phyloP scores from a whole-genome alignment of 179 eudicot genomes.

The Heliamphora pulchella region DNA sequence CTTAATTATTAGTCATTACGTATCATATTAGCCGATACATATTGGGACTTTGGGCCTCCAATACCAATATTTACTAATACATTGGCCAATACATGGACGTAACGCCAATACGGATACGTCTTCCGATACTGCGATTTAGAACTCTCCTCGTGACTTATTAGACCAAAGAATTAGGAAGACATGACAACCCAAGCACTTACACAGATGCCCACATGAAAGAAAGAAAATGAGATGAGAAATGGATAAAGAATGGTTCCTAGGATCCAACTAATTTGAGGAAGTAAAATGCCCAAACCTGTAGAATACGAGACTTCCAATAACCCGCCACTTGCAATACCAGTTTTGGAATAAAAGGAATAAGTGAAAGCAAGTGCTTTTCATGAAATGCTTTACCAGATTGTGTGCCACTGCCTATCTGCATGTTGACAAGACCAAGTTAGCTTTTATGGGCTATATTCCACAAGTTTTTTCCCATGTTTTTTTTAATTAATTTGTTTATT shows the following conservation, averaged over 20 bases:
- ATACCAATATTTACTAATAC: no score
- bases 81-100: no score
- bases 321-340: constrained; percentile 44
- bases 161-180: background rate
- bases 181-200: background rate
- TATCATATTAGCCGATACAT: no score
- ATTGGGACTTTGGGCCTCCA: no score
- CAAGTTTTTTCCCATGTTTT: background rate
- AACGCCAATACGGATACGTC: no score
- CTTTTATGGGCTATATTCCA: background rate
- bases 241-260: background rate
- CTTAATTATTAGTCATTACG: no score
- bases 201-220: background rate
- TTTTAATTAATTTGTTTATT: background rate
- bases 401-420: constrained; percentile 44
- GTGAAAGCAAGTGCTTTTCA: constrained; percentile 59
- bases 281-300: constrained; percentile 47
- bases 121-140: no score
- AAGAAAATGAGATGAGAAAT: constrained; percentile 4
- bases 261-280: background rate
- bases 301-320: constrained; percentile 53
- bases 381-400: constrained; percentile 34
- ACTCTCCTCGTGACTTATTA: no score
- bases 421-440: constrained; percentile 2
- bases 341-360: constrained; percentile 64